These are phyloP conservation scores for Urochloa ruziziensis DNA, from an alignment of 176 grass and related monocot species.

Conservation along the genomic window DNA sequence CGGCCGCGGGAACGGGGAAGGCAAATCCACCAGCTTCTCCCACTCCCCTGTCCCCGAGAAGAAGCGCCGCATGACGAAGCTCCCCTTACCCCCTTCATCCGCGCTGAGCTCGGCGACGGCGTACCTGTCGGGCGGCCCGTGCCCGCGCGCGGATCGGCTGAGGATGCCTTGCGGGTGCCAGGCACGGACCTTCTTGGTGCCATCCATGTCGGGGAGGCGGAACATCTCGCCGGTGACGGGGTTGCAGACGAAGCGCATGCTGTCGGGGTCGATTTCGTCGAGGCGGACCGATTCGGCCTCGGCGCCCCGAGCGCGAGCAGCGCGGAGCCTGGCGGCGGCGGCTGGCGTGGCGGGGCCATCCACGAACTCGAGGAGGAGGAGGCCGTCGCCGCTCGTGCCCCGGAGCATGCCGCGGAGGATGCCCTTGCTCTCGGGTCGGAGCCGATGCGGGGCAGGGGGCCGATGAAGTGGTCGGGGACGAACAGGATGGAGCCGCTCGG, in stretches of 20 bases:
- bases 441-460: neutral
- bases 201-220: conserved; percentile 17
- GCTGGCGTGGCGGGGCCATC: neutral
- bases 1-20: neutral
- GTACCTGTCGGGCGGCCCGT: conserved; percentile 22
- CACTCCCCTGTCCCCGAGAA: conserved; percentile 23
- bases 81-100: neutral
- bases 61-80: conserved; percentile 25
- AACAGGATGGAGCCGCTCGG: neutral
- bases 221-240: conserved; percentile 23
- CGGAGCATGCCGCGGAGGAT: neutral
- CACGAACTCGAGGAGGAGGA: conserved; percentile 30
- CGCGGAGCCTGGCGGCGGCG: neutral
- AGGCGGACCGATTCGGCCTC: neutral
- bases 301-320: neutral
- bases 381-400: conserved; percentile 32
- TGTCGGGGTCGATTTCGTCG: neutral
- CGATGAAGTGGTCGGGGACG: conserved; percentile 27
- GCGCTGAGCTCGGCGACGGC: conserved; percentile 12
- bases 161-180: neutral
- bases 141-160: neutral
- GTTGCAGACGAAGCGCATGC: conserved; percentile 28
- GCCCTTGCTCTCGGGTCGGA: neutral
- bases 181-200: neutral
- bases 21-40: neutral